A percentile compares a stretch with the other conserved stretches of the same genome.
These are phyloP conservation scores for Trichoderma polysporum DNA, from an alignment of 2,329 filamentous ascomycete genomes.

Conservation along the genomic window DNA sequence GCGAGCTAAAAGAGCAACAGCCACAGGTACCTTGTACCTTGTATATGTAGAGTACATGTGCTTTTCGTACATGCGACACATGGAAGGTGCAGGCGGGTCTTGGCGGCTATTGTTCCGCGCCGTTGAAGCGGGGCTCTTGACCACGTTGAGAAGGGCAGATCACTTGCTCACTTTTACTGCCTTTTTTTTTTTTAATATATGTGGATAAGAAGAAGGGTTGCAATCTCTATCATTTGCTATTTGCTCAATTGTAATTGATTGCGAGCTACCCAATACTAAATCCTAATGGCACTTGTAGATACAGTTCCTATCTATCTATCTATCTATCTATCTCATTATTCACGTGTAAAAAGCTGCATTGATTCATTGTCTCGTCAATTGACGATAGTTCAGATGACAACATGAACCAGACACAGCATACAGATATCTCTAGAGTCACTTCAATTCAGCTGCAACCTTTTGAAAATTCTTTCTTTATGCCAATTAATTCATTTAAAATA, in stretches of 20 bases:
- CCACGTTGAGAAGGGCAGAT: background rate
- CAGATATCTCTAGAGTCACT: too few species aligned
- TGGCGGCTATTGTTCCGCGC: background rate
- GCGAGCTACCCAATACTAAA: background rate
- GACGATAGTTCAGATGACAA: too few species aligned
- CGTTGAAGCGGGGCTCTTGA: background rate
- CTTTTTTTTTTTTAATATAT: too few species aligned
- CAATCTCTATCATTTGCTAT: too few species aligned
- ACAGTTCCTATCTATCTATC: background rate
- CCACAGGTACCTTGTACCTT: slow-evolving; percentile 31
- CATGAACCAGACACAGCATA: background rate
- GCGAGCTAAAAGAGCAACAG: slow-evolving; percentile 6
- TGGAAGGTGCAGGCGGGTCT: slow-evolving; percentile 1
- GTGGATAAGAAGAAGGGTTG: too few species aligned
- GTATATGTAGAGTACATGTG: background rate
- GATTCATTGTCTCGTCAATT: background rate
- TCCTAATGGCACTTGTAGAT: background rate
- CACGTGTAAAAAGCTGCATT: too few species aligned
- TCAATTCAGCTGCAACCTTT: too few species aligned
- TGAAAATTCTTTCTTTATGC: background rate
- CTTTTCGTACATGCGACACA: background rate
- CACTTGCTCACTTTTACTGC: too few species aligned
- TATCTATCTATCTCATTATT: too few species aligned
- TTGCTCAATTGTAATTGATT: too few species aligned
- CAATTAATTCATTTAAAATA: background rate